Evolutionary conservation across 768 basidiomycete genomes (phyloP).

Genomic region (Sutorius australiensis): DNA sequence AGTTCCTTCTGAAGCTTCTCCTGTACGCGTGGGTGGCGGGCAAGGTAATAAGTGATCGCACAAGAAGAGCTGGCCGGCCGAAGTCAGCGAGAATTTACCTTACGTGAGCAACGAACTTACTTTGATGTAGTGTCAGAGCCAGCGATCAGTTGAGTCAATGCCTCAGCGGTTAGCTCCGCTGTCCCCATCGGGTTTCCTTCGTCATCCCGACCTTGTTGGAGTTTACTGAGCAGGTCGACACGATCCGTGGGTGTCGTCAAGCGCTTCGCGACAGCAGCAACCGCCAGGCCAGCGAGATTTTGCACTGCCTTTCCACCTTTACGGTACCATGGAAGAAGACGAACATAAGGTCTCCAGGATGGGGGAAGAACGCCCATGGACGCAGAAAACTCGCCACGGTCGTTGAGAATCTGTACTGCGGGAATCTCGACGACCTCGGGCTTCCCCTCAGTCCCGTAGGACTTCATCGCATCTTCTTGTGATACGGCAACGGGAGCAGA

Average conservation of each 20-base stretch:
- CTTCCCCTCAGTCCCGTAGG: conserved; percentile 45
- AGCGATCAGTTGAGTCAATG: conserved; percentile 80
- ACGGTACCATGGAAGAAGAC: conserved; percentile 72
- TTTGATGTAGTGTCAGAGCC: conserved; percentile 94
- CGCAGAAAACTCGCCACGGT: conserved; percentile 83
- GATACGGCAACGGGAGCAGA: conserved; percentile 63
- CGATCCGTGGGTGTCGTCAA: conserved; percentile 67
- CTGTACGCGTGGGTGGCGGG: conserved; percentile 60
- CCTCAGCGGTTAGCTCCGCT: conserved; percentile 86
- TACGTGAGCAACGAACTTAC: conserved; percentile 37
- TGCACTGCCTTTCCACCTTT: conserved; percentile 63
- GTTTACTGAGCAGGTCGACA: conserved; percentile 75
- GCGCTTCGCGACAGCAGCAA: conserved; percentile 76
- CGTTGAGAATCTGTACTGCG: conserved; percentile 82
- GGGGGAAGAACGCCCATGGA: conserved; percentile 77
- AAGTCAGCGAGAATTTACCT: not conserved
- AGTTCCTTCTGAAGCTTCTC: conserved; percentile 75
- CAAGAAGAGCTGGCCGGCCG: conserved; percentile 65
- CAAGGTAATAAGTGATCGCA: conserved; percentile 84
- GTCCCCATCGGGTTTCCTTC: conserved; percentile 75
- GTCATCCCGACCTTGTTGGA: conserved; percentile 74
- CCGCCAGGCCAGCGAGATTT: conserved; percentile 73
- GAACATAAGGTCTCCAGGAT: conserved; percentile 62
- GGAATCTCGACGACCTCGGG: conserved; percentile 60
- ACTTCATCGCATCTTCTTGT: conserved; percentile 50